Base-by-base conservation (phyloP, 441 rosid species). In the Melastoma candidum region DNA sequence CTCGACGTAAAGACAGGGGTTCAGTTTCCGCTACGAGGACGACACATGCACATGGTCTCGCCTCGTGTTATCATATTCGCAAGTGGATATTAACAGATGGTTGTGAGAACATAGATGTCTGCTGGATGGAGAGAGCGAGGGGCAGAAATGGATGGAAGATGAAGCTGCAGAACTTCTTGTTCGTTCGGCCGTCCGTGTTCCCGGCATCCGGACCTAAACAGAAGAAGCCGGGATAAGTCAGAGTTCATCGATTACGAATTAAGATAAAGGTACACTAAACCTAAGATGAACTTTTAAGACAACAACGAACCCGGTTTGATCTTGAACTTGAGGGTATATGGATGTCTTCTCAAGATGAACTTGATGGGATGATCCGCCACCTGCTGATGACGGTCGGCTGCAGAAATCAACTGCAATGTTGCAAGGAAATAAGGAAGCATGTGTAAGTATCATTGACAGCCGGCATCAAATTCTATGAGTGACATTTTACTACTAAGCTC, bases 101-200 rank as follows among this genome's bases (percentile, higher is more conserved):
- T 29, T 84, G 97, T 71, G 78, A 67, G 80, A 74, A 82, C 56
- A 69, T 49, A 29, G 36, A 29, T 4, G 95, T 74, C 63, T 84
- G 98, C 61, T 88, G 97, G 66, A 93, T 74, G 57, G 98, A 93
- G 54, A 93, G 78, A 26, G 88, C 95, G 1, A 93, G 78, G 51
- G 98, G 95, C 66, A 80, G 74, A 77, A 72, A 81, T 11, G 98
- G 98, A 80, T 93, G 98, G 67, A 92, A 92, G 13, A 85, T 78
- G 75, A 88, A 88, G 9, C 87, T 29, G 2, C 36, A 79, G 12
- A 83, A 85, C 27, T 81, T 71, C 77, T 73, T 85, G 65, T 79
- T 92, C 59, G 82, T 74, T 65, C 94, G 74, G 58, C 81, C 75
- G 75, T 92, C 97, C 11, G 64, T 27, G 49, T 74, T 78, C 57